Percentiles rank a stretch among this genome's conserved stretches.
Conservation (phyloP, 805 yeast genomes). For the Candida ovalis region DNA sequence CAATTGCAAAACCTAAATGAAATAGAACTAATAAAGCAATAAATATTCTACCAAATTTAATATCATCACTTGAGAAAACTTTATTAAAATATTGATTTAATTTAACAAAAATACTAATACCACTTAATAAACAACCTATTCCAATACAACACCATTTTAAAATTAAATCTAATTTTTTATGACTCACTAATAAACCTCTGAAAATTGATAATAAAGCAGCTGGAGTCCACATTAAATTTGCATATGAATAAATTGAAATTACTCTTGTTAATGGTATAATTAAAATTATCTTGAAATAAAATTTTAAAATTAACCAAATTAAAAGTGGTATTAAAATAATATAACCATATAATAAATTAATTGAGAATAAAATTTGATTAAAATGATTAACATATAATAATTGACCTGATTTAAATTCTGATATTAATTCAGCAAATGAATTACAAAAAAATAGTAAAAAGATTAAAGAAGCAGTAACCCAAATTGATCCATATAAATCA, state of each 20-base stretch:
- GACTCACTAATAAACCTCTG: conserved; percentile 49
- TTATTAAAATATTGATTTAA: conserved; percentile 37
- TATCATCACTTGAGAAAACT: conserved; percentile 12
- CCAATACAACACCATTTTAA: conserved; percentile 63
- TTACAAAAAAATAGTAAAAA: conserved; percentile 71
- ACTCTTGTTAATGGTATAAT: conserved; percentile 53
- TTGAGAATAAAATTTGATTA: conserved; percentile 60
- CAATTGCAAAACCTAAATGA: conserved; percentile 57
- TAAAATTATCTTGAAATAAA: conserved; percentile 45
- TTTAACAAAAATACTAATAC: conserved; percentile 49
- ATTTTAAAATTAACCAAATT: conserved; percentile 50
- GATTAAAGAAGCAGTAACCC: conserved; percentile 85
- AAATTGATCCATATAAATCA: conserved; percentile 84
- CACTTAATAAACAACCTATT: conserved; percentile 59
- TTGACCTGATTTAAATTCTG: conserved; percentile 39
- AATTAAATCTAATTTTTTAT: conserved; percentile 39
- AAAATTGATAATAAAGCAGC: conserved; percentile 60
- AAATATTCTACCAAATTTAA: conserved; percentile 16
- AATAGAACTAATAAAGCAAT: conserved; percentile 40
- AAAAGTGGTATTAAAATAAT: conserved; percentile 59
- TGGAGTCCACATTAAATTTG: conserved; percentile 84
- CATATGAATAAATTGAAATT: conserved; percentile 79
- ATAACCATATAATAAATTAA: conserved; percentile 73
- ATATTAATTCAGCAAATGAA: conserved; percentile 62
- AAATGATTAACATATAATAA: conserved; percentile 46